Evolutionary conservation across 2,329 filamentous ascomycete genomes (phyloP).

Genomic region (Harringtonia lauricola): DNA sequence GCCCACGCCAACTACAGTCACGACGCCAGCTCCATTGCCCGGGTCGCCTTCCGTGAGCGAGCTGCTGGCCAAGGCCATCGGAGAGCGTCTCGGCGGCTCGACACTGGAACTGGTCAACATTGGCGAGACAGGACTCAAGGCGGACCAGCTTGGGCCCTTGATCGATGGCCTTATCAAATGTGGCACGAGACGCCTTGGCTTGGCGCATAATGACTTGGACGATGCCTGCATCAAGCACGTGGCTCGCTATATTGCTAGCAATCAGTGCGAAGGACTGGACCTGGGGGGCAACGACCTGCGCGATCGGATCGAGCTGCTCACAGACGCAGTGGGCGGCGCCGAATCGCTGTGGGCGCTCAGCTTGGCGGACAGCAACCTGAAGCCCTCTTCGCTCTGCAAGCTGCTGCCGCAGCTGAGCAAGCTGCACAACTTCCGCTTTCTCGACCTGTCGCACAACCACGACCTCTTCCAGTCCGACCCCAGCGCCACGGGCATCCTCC

Average conservation of each 20-base stretch:
- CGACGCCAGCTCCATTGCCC: conserved; percentile 7
- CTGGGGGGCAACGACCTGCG: conserved; percentile 71
- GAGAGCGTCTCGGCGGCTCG: conserved; percentile 63
- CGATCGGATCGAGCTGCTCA: conserved; percentile 42
- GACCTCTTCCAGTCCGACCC: conserved; percentile 64
- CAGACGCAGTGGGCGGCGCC: conserved; percentile 37
- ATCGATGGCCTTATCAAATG: conserved; percentile 75
- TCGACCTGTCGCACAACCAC: conserved; percentile 86
- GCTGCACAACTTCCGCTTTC: conserved; percentile 67
- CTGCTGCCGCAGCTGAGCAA: conserved; percentile 64
- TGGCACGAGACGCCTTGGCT: conserved; percentile 65
- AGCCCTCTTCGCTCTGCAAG: conserved; percentile 58
- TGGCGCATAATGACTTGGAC: conserved; percentile 73
- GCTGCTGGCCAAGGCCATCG: conserved; percentile 64
- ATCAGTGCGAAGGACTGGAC: conserved; percentile 78
- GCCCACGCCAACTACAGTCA: conserved; percentile 1
- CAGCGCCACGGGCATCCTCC: conserved; percentile 62
- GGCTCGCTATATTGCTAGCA: conserved; percentile 61
- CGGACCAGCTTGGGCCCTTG: conserved; percentile 60
- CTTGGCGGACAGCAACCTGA: conserved; percentile 75
- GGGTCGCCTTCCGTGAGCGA: conserved; percentile 42
- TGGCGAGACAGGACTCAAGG: conserved; percentile 63
- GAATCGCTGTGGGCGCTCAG: conserved; percentile 69
- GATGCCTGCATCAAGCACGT: conserved; percentile 65
- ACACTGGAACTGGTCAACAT: conserved; percentile 75